These are phyloP conservation scores for Globisporangium radiosum DNA, from an alignment of 352 stramenopile genomes.

Conservation along the genomic window DNA sequence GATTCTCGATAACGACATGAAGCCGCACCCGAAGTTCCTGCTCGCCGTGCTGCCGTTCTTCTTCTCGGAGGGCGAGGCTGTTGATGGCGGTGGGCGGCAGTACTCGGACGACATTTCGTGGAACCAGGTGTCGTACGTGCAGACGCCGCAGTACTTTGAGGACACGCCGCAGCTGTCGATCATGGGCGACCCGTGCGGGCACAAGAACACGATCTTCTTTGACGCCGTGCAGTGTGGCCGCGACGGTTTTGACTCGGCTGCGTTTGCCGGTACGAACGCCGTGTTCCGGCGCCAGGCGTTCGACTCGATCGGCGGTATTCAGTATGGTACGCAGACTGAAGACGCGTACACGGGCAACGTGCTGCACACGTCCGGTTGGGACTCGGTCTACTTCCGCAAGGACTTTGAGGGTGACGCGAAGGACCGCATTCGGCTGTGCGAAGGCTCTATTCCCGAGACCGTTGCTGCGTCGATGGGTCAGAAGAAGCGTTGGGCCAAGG, in stretches of 20 bases:
- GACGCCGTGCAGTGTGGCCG: slow-evolving; percentile 82
- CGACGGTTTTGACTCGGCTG: slow-evolving; percentile 83
- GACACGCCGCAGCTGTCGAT: slow-evolving; percentile 78
- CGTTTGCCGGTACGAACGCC: slow-evolving; percentile 86
- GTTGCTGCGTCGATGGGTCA: slow-evolving; percentile 83
- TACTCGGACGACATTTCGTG: slow-evolving; percentile 87
- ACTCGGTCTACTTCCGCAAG: slow-evolving; percentile 88
- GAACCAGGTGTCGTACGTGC: slow-evolving; percentile 87
- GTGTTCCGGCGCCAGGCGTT: slow-evolving; percentile 87
- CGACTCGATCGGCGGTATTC: slow-evolving; percentile 85
- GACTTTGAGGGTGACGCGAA: slow-evolving; percentile 84
- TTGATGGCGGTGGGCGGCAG: slow-evolving; percentile 75
- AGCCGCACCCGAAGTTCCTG: slow-evolving; percentile 86
- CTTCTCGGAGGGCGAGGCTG: slow-evolving; percentile 83
- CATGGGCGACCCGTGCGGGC: slow-evolving; percentile 84
- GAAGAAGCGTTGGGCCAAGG: slow-evolving; percentile 86
- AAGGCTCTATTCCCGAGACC: slow-evolving; percentile 79
- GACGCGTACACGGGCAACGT: slow-evolving; percentile 88
- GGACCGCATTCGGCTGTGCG: slow-evolving; percentile 81
- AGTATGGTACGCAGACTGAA: slow-evolving; percentile 88
- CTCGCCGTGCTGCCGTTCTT: slow-evolving; percentile 84
- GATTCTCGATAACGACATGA: slow-evolving; percentile 92
- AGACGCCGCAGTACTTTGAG: slow-evolving; percentile 88
- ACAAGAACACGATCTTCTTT: slow-evolving; percentile 91
- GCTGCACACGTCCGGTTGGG: slow-evolving; percentile 76